Conservation (phyloP, 768 basidiomycete species). For the Mycena alexandri region DNA sequence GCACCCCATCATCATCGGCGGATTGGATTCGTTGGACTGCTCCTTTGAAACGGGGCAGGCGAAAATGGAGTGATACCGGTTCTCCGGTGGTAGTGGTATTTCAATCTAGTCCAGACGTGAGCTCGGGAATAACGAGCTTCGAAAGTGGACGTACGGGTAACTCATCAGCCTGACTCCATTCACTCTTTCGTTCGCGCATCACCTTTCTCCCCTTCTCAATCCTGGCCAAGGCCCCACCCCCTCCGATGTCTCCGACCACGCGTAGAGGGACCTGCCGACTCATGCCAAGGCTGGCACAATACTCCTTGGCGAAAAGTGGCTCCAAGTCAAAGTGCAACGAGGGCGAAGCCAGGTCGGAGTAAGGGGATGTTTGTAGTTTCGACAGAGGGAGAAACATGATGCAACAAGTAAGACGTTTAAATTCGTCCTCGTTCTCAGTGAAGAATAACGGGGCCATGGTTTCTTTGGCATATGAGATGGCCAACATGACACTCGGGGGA, state of each 20-base stretch:
- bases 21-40: constrained; percentile 92
- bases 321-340: constrained; percentile 83
- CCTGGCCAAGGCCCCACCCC: constrained; percentile 88
- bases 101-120: constrained; percentile 77
- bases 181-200: constrained; percentile 92
- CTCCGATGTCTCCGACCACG: constrained; percentile 94
- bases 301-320: constrained; percentile 89
- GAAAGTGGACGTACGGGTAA: constrained; percentile 72
- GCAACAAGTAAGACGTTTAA: constrained; percentile 78
- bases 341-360: constrained; percentile 79
- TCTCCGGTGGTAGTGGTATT: constrained; percentile 86
- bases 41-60: constrained; percentile 98
- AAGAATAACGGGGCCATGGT: constrained; percentile 72
- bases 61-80: constrained; percentile 97
- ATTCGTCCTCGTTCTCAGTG: constrained; percentile 69
- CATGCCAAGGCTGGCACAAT: constrained; percentile 88
- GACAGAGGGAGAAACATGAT: constrained; percentile 77
- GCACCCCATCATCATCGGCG: constrained; percentile 97
- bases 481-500: constrained; percentile 67
- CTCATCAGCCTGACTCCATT: constrained; percentile 92
- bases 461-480: constrained; percentile 81
- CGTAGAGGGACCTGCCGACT: constrained; percentile 89
- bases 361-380: constrained; percentile 77
- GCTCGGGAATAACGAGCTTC: constrained; percentile 14
- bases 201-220: constrained; percentile 96